Percentiles rank a stretch among this genome's conserved stretches.
Evolutionary conservation across 1,284 basidiomycete genomes (phyloP).

Genomic region (Singerocomus inundabilis): DNA sequence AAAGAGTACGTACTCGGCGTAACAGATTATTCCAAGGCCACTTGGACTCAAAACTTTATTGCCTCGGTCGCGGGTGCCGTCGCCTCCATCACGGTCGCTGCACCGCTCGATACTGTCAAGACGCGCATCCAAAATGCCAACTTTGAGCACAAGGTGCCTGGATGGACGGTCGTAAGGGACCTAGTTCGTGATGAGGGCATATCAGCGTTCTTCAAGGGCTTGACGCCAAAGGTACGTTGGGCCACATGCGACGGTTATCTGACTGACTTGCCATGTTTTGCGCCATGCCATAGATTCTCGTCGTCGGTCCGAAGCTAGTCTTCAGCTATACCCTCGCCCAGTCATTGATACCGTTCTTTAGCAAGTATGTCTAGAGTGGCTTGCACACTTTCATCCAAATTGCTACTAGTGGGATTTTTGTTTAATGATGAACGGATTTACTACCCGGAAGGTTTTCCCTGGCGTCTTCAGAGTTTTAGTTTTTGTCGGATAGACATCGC

Average conservation of each 20-base stretch:
- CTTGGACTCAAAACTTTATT: constrained; percentile 94
- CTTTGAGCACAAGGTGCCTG: constrained; percentile 90
- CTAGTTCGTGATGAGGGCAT: constrained; percentile 86
- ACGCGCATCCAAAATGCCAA: constrained; percentile 98
- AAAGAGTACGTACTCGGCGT: constrained; percentile 94
- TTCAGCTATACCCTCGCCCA: constrained; percentile 98
- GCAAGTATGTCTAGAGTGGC: constrained; percentile 69
- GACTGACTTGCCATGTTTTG: not conserved
- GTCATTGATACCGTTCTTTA: constrained; percentile 91
- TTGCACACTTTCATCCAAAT: not conserved
- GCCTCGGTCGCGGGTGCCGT: constrained; percentile 94
- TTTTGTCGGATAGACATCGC: constrained; percentile 7
- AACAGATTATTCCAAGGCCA: constrained; percentile 87
- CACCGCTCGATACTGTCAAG: constrained; percentile 95
- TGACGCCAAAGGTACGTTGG: constrained; percentile 82
- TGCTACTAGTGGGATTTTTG: constrained; percentile 1
- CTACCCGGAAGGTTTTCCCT: not conserved
- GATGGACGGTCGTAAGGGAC: constrained; percentile 85
- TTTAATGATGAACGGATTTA: constrained; percentile 1
- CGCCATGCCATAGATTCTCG: constrained; percentile 65
- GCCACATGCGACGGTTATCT: not conserved
- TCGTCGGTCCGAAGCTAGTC: constrained; percentile 96
- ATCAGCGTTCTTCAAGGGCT: constrained; percentile 93
- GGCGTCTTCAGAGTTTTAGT: constrained; percentile 12
- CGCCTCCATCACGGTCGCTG: constrained; percentile 93